These are phyloP conservation scores for Capsella bursapastoris DNA, from an alignment of 345 rosid species.

Conservation along the genomic window DNA sequence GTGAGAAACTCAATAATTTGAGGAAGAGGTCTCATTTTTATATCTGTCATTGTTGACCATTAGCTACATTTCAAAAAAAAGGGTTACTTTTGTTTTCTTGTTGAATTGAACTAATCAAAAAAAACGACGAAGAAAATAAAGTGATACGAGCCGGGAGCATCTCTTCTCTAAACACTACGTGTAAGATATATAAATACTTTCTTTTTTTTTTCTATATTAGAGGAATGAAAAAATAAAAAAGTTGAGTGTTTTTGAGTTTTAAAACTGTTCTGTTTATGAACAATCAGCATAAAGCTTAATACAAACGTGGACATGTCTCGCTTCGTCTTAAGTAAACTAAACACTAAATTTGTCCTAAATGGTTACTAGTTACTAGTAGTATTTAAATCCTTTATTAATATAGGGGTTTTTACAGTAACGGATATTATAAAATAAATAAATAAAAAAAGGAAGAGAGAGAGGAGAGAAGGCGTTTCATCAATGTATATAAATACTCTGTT, in stretches of 20 bases:
- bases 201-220: too few species aligned
- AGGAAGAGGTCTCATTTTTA: neutral
- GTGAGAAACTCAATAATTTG: neutral
- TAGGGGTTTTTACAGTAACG: neutral
- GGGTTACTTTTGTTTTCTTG: neutral
- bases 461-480: neutral
- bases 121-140: neutral
- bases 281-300: neutral
- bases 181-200: too few species aligned
- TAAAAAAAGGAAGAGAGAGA: neutral
- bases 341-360: neutral
- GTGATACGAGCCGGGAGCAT: neutral
- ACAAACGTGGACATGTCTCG: neutral
- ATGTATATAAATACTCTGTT: constrained; percentile 39
- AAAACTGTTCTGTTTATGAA: too few species aligned
- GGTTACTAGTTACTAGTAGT: neutral
- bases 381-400: neutral
- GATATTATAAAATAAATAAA: too few species aligned
- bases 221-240: too few species aligned
- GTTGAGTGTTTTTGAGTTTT: too few species aligned
- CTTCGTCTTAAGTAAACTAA: neutral
- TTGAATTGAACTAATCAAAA: neutral
- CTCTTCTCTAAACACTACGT: neutral
- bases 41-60: constrained; percentile 35
- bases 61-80: constrained; percentile 7